Evolutionary conservation across 441 rosid species (phyloP).

Genomic region (Kokia cookei): DNA sequence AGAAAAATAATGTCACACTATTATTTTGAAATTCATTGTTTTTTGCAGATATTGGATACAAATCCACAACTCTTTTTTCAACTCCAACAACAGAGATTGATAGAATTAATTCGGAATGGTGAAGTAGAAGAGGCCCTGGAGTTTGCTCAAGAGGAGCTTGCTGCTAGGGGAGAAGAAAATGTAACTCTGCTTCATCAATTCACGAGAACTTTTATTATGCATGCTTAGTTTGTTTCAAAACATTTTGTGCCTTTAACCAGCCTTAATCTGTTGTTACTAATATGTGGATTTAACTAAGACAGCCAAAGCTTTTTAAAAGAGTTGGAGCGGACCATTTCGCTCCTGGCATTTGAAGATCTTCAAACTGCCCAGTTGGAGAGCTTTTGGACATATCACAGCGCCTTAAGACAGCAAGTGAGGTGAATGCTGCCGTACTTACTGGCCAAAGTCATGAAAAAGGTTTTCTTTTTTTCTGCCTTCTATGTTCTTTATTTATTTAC

Average conservation of each 20-base stretch:
- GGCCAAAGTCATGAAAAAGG: slow-evolving; percentile 98
- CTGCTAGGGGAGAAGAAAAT: slow-evolving; percentile 85
- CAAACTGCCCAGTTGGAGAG: slow-evolving; percentile 82
- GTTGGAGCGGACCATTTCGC: slow-evolving; percentile 85
- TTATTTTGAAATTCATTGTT: background rate
- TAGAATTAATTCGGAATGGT: slow-evolving; percentile 88
- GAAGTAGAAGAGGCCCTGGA: slow-evolving; percentile 85
- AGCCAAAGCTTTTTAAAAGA: slow-evolving; percentile 59
- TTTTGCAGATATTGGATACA: slow-evolving; percentile 61
- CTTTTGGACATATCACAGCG: slow-evolving; percentile 87
- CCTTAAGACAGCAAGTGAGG: slow-evolving; percentile 87
- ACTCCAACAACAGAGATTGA: slow-evolving; percentile 94
- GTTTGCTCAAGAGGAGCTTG: slow-evolving; percentile 98
- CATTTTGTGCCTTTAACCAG: background rate
- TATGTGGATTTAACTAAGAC: background rate
- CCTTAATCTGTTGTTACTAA: background rate
- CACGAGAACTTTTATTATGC: slow-evolving; percentile 8
- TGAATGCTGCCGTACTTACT: slow-evolving; percentile 91
- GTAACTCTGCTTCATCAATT: slow-evolving; percentile 26
- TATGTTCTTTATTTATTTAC: background rate
- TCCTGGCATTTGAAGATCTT: slow-evolving; percentile 85
- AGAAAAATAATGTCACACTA: background rate
- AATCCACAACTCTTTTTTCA: slow-evolving; percentile 94
- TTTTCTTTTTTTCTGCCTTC: slow-evolving; percentile 12
- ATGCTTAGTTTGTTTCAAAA: slow-evolving; percentile 8